Base-by-base conservation (phyloP, 1,284 basidiomycete species). In the Pascua guehoae region DNA sequence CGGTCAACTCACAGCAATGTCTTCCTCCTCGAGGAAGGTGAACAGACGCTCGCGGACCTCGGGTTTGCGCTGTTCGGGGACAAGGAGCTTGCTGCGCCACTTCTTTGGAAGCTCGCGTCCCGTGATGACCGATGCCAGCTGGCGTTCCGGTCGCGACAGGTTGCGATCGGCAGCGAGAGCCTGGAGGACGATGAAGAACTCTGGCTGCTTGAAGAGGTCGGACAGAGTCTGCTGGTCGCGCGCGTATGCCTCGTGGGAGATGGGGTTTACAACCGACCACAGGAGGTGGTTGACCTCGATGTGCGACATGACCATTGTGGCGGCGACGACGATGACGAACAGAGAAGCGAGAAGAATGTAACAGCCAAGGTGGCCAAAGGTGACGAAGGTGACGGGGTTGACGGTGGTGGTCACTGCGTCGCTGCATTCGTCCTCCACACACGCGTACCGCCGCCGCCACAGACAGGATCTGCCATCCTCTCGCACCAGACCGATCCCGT, bases 71-170 rank as follows among this genome's bases (percentile, higher is more conserved):
- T 64, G 62, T 41, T 76, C 75, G 3, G 76, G 75, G 0, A 76
- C 67, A 12, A 77, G 56, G 66, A 66, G 53, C 62, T 75, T 76
- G 58, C 67, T 73, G 47, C 76, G 67, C 76, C 76, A 78, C 54
- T 76, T 78, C 5, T 68, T 74, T 58, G 72, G 73, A 41, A 76
- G 62, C 61, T 78, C 76, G 44, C 75, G 60, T 5, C 68, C 72
- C 1, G 75, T 70, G 36, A 76, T 68, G 36, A 76, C 63, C 7
- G 70, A 72, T 10, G 74, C 70, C 47, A 78, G 64, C 11, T 70
- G 66, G 16, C 76, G 60, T 51, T 77, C 72, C 32, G 64, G 67
- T 38, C 68, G 65, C 5, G 64, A 54, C 12, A 75, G 56, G 1
- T 65, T 62, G 16, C 59, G 58, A 54, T 76, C 71, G 10, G 64